These are phyloP conservation scores for Nicotiana tomentosiformis DNA, from an alignment of 257 asterid genomes.

Conservation along the genomic window DNA sequence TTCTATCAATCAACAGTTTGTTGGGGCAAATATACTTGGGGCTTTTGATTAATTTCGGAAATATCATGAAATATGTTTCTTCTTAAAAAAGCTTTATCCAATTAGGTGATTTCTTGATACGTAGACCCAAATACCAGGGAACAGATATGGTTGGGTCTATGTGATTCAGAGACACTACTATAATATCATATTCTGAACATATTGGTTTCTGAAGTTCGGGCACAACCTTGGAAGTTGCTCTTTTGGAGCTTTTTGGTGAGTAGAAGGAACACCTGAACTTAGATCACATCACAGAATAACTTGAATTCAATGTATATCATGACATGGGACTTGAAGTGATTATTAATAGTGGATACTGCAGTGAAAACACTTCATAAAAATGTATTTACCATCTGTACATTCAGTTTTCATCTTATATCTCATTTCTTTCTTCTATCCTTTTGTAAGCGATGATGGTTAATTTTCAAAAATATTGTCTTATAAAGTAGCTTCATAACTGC, in stretches of 20 bases:
- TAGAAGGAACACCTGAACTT: neutral
- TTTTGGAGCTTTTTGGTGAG: neutral
- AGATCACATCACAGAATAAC: neutral
- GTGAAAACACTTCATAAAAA: neutral
- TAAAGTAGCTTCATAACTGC: slow-evolving; percentile 22
- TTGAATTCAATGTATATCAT: neutral
- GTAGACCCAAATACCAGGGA: neutral
- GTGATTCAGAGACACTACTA: neutral
- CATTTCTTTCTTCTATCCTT: slow-evolving; percentile 5
- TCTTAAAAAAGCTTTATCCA: neutral
- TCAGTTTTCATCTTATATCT: neutral
- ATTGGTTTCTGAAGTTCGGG: neutral
- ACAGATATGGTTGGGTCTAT: neutral
- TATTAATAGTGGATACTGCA: neutral
- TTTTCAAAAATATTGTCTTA: slow-evolving; percentile 1
- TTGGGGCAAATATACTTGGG: neutral
- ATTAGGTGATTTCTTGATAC: neutral
- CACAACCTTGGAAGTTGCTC: neutral
- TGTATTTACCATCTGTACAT: neutral
- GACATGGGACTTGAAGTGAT: neutral
- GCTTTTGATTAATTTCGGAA: neutral
- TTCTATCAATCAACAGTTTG: neutral
- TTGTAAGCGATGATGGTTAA: slow-evolving; percentile 1
- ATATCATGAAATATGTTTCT: neutral
- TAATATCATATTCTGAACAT: neutral